These are phyloP conservation scores for Ploettnerulaceae sp. DNA, from an alignment of 2,329 filamentous ascomycete species.

Conservation along the genomic window DNA sequence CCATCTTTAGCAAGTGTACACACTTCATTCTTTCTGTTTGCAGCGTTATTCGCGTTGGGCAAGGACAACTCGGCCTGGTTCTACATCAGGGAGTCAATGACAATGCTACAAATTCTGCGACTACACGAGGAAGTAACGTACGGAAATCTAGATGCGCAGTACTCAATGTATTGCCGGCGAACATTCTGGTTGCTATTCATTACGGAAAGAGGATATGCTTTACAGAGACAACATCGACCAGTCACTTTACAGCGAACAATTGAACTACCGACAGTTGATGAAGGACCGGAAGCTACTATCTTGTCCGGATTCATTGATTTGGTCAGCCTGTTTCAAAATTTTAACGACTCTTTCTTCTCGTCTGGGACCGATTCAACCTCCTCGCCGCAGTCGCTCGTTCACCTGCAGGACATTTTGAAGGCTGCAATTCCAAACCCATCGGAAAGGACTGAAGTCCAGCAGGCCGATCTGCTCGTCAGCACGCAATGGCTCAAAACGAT, in stretches of 20 bases:
- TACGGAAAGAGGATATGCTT: conserved; percentile 33
- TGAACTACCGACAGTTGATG: conserved; percentile 23
- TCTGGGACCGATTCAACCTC: conserved; percentile 11
- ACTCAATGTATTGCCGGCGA: conserved; percentile 25
- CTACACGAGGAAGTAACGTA: conserved; percentile 33
- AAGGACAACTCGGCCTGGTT: conserved; percentile 36
- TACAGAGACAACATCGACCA: conserved; percentile 33
- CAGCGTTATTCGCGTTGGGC: conserved; percentile 31
- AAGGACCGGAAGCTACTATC: conserved; percentile 28
- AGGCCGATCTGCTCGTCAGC: conserved; percentile 22
- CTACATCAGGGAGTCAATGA: conserved; percentile 33
- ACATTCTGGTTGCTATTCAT: conserved; percentile 33
- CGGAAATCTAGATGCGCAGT: not conserved
- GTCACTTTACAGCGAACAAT: conserved; percentile 29
- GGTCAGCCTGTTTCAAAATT: conserved; percentile 17
- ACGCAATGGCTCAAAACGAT: conserved; percentile 22
- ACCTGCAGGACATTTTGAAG: conserved; percentile 17
- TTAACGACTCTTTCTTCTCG: conserved; percentile 29
- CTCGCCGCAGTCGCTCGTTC: conserved; percentile 12
- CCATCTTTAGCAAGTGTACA: conserved; percentile 31
- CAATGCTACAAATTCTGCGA: conserved; percentile 29
- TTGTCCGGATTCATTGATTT: conserved; percentile 34
- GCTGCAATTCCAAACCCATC: conserved; percentile 11
- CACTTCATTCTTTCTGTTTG: conserved; percentile 35
- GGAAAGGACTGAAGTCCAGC: conserved; percentile 44